Percentiles rank a stretch among this genome's conserved stretches.
phyloP scores from a whole-genome alignment of 2,329 filamentous ascomycete species.

The Aspergillus piperis region DNA sequence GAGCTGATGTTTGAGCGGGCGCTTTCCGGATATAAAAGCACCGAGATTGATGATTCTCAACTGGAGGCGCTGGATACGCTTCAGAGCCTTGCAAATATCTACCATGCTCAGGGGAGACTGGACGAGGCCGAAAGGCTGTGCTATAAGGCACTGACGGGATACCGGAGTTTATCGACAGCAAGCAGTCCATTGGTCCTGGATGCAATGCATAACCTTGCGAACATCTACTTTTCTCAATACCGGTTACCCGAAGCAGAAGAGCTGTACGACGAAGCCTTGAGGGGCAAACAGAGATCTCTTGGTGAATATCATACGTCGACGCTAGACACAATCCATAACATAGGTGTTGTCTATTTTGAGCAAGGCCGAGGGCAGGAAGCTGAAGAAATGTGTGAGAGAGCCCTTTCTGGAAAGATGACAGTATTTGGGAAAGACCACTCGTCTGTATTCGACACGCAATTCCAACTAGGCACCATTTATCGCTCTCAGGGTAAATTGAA shows the following conservation, averaged over 20 bases:
- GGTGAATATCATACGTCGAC: neutral
- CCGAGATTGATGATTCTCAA: neutral
- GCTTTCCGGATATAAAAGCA: neutral
- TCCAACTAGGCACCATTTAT: conserved; percentile 21
- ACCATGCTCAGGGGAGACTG: conserved; percentile 6
- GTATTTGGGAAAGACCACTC: conserved; percentile 5
- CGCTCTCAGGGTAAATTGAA: conserved; percentile 23
- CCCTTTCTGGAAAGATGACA: neutral
- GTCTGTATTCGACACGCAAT: conserved; percentile 8
- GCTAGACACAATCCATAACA: neutral
- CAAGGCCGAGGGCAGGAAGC: conserved; percentile 2
- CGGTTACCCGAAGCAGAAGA: conserved; percentile 25
- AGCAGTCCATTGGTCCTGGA: neutral
- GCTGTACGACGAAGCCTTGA: conserved; percentile 21
- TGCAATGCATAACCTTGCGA: conserved; percentile 28
- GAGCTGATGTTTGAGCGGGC: neutral
- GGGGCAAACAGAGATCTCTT: conserved; percentile 9
- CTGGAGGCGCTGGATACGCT: neutral
- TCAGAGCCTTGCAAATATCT: neutral
- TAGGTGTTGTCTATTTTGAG: conserved; percentile 18
- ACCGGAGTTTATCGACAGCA: neutral
- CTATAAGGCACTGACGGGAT: neutral
- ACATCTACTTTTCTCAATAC: conserved; percentile 24
- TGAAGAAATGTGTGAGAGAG: neutral
- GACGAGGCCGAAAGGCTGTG: neutral